Conservation (phyloP, 129 eudicot species). For the Flaveria robusta region DNA sequence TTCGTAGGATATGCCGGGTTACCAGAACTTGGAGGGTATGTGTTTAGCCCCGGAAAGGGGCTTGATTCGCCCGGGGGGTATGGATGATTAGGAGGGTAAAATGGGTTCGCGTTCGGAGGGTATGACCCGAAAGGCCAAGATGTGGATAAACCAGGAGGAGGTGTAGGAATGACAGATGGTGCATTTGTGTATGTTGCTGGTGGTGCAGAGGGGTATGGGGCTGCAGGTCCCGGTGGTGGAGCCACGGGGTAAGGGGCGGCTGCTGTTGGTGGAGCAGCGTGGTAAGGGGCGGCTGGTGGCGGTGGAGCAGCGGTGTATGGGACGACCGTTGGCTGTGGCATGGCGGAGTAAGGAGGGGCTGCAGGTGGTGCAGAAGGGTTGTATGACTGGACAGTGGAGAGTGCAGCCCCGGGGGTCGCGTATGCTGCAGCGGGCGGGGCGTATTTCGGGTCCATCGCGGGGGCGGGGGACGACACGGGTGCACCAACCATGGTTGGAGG, state of each 20-base stretch:
- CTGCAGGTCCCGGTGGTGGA: slow-evolving; percentile 32
- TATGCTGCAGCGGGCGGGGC: slow-evolving; percentile 34
- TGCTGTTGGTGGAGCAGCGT: slow-evolving; percentile 17
- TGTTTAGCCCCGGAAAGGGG: slow-evolving; percentile 38
- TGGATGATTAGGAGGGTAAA: slow-evolving; percentile 36
- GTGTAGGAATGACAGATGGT: slow-evolving; percentile 32
- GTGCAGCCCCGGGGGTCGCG: slow-evolving; percentile 40
- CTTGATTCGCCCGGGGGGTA: slow-evolving; percentile 38
- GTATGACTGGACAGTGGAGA: slow-evolving; percentile 37
- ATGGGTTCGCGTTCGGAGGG: slow-evolving; percentile 41
- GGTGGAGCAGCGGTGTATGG: slow-evolving; percentile 19
- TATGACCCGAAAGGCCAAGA: slow-evolving; percentile 35
- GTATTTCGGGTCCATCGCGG: slow-evolving; percentile 25
- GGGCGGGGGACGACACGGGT: slow-evolving; percentile 24
- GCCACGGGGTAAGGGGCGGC: slow-evolving; percentile 36
- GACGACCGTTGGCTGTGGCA: slow-evolving; percentile 28
- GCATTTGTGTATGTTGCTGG: slow-evolving; percentile 31
- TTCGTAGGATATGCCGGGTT: slow-evolving; percentile 31
- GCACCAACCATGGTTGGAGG: slow-evolving; percentile 40
- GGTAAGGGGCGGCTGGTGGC: slow-evolving; percentile 21
- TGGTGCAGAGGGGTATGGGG: slow-evolving; percentile 28
- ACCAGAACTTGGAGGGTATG: slow-evolving; percentile 33
- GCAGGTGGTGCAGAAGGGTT: slow-evolving; percentile 39
- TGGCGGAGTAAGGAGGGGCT: slow-evolving; percentile 29
- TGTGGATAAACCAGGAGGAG: slow-evolving; percentile 33